Base-by-base conservation (phyloP, 1,139 yeast genomes). In the Nakaseomyces kungkrabaensis region DNA sequence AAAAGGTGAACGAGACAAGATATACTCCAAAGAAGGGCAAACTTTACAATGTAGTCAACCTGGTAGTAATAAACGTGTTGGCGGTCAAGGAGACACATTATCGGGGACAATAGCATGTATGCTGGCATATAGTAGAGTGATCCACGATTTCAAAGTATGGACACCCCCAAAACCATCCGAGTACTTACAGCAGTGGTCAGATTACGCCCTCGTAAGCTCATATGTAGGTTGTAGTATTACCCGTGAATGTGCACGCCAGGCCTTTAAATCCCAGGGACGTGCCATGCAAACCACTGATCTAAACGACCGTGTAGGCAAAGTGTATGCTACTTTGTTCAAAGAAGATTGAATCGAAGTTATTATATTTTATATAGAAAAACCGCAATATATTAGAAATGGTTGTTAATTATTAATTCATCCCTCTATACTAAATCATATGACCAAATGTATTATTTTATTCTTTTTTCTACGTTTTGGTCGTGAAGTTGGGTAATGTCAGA, bases 21-120 rank as follows among this genome's bases (percentile, higher is more conserved):
- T 89, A 27, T 69, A 56, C 33, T 58, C 57, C 6, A 75, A 50
- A 77, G 77, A 5, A 72, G 72, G 69, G 26, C 59, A 59, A 9
- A 61, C 65, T 41, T 54, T 82, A 4, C 61, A 69, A 7, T 74
- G 72, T 52, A 71, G 69, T 7, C 62, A 72, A 25, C 59, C 66
- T 22, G 97, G 97, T 0, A 82, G 92, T 11, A 66, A 68, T 48
- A 82, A 83, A 58, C 72, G 95, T 29, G 88, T 82, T 8, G 90
- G 94, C n/a, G 95, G 95, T 0, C 95, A 86, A 66, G 95, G 95
- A 10, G 95, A 86, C 59, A 81, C 94, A 0, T 65, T 86, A 43
- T 75, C 86, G 1, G 95, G 95, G 0, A 71, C 83, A 22, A 68
- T 84, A 26, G 85, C 85, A 5, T 81, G 92, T 0, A 70, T 86